Evolutionary conservation across 345 rosid species (phyloP), one percentile per base, ranked within the genome.

Genomic region (Eucalyptus lansdowneana): DNA sequence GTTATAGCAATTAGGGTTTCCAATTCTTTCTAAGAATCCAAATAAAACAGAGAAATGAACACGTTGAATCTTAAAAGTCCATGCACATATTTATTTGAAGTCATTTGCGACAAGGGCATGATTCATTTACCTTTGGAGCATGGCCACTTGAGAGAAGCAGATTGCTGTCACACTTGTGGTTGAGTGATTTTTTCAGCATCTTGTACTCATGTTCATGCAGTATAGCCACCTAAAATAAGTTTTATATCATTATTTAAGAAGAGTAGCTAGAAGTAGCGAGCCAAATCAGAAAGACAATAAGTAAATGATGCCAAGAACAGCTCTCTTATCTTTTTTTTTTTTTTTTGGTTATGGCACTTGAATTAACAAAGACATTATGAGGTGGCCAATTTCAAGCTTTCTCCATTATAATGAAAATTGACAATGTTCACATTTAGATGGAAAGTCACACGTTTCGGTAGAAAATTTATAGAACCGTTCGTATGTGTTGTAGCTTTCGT

Each of bases 171-270:
- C 50, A 88, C 34, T 53, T 65, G 47, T 34, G 86, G 47, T 83
- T 92, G 17, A 94, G 50, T 40, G 93, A 92, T 89, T 90, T 89
- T 8, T 76, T 90, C 4, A 96, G 94, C 88, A 87, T 93, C 89
- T 88, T 90, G 76, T 93, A 92, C 67, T 94, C 96, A 58, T 92
- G 91, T 83, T 90, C 91, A 3, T 80, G 87, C 69, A 90, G 45
- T 37, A 90, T 89, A 40, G 85, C 92, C 40, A 96, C 96, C 97
- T 96, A 49, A n/a, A 83, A 88, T 62, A 25, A 29, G 53, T 47
- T 76, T 76, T 21, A 12, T 11, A 76, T 40, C 83, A 21, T 37
- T 40, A 76, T 76, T 37, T 42, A 29, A 88, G 89, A 76, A 45
- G 44, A 69, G 56, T 24, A 69, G 16, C 14, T 42, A 47, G 16